A percentile compares a stretch with the other conserved stretches of the same genome.
Conservation (phyloP, 2,329 filamentous ascomycete species). For the Verticillium nubilum region DNA sequence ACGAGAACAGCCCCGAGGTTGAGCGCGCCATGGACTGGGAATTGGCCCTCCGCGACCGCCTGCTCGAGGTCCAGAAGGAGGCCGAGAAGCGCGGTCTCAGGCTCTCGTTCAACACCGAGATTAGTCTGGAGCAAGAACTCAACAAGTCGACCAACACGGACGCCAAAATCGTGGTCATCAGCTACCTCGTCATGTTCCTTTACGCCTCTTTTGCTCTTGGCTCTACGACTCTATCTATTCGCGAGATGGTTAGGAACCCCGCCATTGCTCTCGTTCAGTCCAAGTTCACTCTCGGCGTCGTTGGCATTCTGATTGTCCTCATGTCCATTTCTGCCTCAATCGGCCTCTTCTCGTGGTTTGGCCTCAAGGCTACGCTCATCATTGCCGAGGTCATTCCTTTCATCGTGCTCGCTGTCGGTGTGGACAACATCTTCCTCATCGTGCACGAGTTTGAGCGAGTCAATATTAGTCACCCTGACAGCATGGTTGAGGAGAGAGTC, state of each 20-base stretch:
- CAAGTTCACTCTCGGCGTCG: slow-evolving; percentile 92
- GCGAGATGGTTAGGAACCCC: slow-evolving; percentile 75
- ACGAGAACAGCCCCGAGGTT: slow-evolving; percentile 66
- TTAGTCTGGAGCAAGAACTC: slow-evolving; percentile 88
- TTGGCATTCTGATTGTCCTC: slow-evolving; percentile 89
- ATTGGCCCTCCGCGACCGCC: slow-evolving; percentile 63
- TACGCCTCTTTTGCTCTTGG: slow-evolving; percentile 92
- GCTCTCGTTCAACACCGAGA: slow-evolving; percentile 91
- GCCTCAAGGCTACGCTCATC: slow-evolving; percentile 92
- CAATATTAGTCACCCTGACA: slow-evolving; percentile 86
- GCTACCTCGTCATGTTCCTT: slow-evolving; percentile 98
- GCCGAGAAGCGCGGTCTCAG: slow-evolving; percentile 73
- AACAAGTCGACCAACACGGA: slow-evolving; percentile 99
- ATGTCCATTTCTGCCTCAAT: slow-evolving; percentile 97
- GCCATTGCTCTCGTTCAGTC: slow-evolving; percentile 85
- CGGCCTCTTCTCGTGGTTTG: slow-evolving; percentile 85
- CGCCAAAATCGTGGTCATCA: slow-evolving; percentile 92
- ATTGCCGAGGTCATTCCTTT: slow-evolving; percentile 99
- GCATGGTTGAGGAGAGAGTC: slow-evolving; percentile 79
- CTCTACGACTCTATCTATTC: slow-evolving; percentile 74
- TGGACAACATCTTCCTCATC: slow-evolving; percentile 98
- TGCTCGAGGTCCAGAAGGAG: slow-evolving; percentile 76
- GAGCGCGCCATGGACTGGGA: slow-evolving; percentile 86
- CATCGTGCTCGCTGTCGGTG: slow-evolving; percentile 89
- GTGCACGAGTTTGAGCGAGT: slow-evolving; percentile 97